These are phyloP conservation scores for Diaporthe australafricana DNA, from an alignment of 2,329 filamentous ascomycete genomes.

Conservation along the genomic window DNA sequence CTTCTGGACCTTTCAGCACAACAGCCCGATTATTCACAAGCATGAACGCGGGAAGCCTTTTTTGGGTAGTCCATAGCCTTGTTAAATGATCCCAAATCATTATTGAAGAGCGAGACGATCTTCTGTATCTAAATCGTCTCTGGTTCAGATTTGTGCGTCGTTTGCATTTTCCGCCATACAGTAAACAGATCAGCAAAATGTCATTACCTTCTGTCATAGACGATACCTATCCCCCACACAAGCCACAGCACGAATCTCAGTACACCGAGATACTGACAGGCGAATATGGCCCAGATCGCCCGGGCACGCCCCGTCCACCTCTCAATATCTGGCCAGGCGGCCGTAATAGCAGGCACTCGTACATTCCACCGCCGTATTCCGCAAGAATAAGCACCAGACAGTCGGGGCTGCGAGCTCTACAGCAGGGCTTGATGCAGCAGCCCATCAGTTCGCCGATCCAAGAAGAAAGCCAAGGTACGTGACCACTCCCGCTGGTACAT, in stretches of 20 bases:
- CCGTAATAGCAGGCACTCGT: conserved; percentile 13
- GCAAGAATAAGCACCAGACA: background rate
- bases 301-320: background rate
- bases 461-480: conserved; percentile 5
- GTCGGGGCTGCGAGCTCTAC: background rate
- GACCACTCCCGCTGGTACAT: background rate
- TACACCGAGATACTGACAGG: conserved; percentile 7
- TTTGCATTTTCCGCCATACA: background rate
- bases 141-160: background rate
- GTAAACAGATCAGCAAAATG: background rate
- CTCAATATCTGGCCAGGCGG: background rate
- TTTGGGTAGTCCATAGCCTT: background rate
- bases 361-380: conserved; percentile 2
- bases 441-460: background rate
- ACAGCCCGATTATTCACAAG: background rate
- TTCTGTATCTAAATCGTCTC: background rate
- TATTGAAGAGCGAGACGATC: background rate
- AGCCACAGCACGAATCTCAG: conserved; percentile 15
- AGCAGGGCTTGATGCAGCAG: background rate
- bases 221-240: background rate
- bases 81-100: background rate
- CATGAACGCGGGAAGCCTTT: background rate
- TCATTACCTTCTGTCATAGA: conserved; percentile 8
- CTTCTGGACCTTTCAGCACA: background rate
- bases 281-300: background rate